phyloP scores from a whole-genome alignment of 768 basidiomycete species.

The Tulasnella sp. region DNA sequence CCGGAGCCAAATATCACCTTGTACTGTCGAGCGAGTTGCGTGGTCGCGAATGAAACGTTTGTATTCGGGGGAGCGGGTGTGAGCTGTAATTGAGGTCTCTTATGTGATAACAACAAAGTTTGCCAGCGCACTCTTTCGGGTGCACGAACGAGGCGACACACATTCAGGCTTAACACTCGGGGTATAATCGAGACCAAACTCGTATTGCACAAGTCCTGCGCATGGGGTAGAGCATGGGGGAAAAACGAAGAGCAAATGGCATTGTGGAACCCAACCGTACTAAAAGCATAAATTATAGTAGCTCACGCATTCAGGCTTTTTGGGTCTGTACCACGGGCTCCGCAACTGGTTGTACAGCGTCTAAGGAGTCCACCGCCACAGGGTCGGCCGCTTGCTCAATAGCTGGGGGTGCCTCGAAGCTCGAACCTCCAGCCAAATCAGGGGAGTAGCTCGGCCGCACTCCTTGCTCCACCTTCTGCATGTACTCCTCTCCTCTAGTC shows the following conservation, averaged over 20 bases:
- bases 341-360: background rate
- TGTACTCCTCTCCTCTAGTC: slow-evolving; percentile 71
- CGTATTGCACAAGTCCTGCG: no score
- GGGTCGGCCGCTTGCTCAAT: background rate
- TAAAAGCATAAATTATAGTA: background rate
- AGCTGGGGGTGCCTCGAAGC: background rate
- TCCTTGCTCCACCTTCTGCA: slow-evolving; percentile 66
- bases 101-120: no score
- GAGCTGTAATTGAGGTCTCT: no score
- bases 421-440: slow-evolving; percentile 3
- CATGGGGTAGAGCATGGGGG: no score
- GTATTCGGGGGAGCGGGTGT: no score
- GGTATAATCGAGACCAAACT: no score
- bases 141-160: no score
- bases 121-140: no score
- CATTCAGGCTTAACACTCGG: no score
- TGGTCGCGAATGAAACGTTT: no score
- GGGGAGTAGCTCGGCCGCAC: slow-evolving; percentile 44
- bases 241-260: background rate
- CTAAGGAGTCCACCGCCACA: background rate
- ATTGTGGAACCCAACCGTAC: background rate
- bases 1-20: no score
- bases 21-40: no score
- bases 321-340: background rate
- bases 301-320: background rate